These are phyloP conservation scores for Trypanosoma mega DNA, from an alignment of 208 protist genomes.

Conservation along the genomic window DNA sequence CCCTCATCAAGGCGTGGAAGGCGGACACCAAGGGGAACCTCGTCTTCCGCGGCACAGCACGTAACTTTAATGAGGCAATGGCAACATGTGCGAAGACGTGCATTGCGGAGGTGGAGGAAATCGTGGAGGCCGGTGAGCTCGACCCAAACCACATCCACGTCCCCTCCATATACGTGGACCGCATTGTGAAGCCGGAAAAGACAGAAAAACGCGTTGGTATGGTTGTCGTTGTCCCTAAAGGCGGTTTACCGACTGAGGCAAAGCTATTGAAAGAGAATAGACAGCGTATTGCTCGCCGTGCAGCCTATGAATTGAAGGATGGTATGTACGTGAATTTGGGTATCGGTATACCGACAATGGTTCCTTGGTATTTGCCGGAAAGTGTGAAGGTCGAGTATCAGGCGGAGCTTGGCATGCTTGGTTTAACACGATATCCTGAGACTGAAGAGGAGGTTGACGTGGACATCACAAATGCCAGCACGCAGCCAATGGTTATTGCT, in stretches of 20 bases:
- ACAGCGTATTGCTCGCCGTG: constrained; percentile 91
- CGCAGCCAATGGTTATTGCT: too few species aligned
- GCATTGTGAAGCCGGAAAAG: constrained; percentile 61
- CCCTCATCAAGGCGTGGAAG: constrained; percentile 95
- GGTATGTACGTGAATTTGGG: constrained; percentile 97
- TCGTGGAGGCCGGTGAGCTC: constrained; percentile 93
- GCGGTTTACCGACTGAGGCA: constrained; percentile 22
- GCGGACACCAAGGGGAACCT: constrained; percentile 88
- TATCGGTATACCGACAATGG: constrained; percentile 96
- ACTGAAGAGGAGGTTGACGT: constrained; percentile 77
- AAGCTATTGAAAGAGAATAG: constrained; percentile 28
- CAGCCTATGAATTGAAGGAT: constrained; percentile 94
- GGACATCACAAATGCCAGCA: constrained; percentile 97
- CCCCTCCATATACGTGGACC: constrained; percentile 94
- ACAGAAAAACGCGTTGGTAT: background rate
- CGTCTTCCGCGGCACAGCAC: constrained; percentile 88
- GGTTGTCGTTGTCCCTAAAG: constrained; percentile 41
- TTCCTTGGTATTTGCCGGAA: constrained; percentile 87
- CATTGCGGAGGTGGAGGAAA: constrained; percentile 96
- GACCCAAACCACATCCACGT: constrained; percentile 95
- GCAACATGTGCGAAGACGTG: constrained; percentile 88
- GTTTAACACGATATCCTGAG: constrained; percentile 92
- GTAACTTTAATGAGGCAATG: constrained; percentile 95
- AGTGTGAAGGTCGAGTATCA: constrained; percentile 90
- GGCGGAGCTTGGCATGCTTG: constrained; percentile 92